Evolutionary conservation across 805 yeast species (phyloP).

Genomic region (Saturnispora sanitii): DNA sequence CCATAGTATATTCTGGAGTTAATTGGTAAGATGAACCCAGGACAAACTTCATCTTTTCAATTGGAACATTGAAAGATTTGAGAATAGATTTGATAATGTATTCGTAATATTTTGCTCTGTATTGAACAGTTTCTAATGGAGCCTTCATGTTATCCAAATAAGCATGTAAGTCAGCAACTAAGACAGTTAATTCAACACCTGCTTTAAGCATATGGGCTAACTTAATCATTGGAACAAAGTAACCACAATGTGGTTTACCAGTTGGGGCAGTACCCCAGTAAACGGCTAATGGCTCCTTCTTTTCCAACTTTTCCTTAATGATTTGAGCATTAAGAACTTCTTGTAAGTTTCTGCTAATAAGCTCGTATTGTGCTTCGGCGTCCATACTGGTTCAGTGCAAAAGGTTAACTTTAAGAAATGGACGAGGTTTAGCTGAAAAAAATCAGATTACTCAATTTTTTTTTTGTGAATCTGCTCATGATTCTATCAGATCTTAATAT

Average conservation of each 20-base stretch:
- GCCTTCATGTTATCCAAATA: slow-evolving; percentile 98
- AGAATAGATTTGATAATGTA: slow-evolving; percentile 74
- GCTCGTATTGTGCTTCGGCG: slow-evolving; percentile 55
- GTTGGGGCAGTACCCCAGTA: slow-evolving; percentile 99
- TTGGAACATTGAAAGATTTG: slow-evolving; percentile 80
- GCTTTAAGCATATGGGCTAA: slow-evolving; percentile 91
- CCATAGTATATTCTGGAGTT: slow-evolving; percentile 71
- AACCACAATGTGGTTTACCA: slow-evolving; percentile 97
- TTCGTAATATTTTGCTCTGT: slow-evolving; percentile 88
- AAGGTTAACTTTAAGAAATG: not conserved
- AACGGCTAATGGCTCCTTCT: slow-evolving; percentile 68
- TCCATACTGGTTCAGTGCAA: slow-evolving; percentile 24
- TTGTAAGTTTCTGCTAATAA: slow-evolving; percentile 80
- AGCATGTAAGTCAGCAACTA: slow-evolving; percentile 93
- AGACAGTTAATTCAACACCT: slow-evolving; percentile 87
- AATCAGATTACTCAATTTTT: too few relatives aligned
- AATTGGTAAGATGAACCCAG: slow-evolving; percentile 88
- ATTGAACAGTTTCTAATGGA: slow-evolving; percentile 78
- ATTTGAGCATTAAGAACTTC: slow-evolving; percentile 86
- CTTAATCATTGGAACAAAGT: slow-evolving; percentile 96
- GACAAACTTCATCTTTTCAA: slow-evolving; percentile 75
- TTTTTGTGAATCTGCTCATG: too few relatives aligned
- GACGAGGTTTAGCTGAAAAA: too few relatives aligned
- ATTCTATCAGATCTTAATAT: too few relatives aligned
- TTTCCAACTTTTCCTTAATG: slow-evolving; percentile 73